phyloP scores from a whole-genome alignment of 371 early-diverging fungal genomes.

The Coemansia sp. region DNA sequence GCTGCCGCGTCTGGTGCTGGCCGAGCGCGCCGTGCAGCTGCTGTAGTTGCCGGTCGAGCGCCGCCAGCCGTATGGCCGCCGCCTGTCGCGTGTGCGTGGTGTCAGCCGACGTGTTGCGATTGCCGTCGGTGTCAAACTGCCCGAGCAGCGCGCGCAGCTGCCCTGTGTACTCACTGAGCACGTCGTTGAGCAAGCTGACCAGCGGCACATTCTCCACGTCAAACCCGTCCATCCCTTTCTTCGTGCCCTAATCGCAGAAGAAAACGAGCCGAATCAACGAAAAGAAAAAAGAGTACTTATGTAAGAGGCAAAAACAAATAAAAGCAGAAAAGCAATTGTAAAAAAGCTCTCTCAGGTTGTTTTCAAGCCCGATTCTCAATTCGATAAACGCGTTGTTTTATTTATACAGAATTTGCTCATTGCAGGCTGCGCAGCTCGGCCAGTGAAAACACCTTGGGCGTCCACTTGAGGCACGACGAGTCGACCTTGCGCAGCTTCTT shows the following conservation, averaged over 20 bases:
- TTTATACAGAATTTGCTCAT: background rate
- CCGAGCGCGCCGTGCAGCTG: slow-evolving; percentile 26
- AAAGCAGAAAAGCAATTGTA: background rate
- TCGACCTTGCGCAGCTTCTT: slow-evolving; percentile 77
- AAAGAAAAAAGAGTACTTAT: background rate
- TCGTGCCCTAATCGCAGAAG: background rate
- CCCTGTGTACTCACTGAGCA: slow-evolving; percentile 42
- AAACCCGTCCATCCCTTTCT: slow-evolving; percentile 27
- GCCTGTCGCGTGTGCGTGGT: slow-evolving; percentile 16
- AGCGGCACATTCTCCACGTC: slow-evolving; percentile 37
- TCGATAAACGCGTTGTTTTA: too few species aligned
- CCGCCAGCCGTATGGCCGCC: slow-evolving; percentile 11
- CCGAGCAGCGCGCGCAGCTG: slow-evolving; percentile 35
- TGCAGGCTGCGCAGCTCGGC: slow-evolving; percentile 70
- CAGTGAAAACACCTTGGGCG: slow-evolving; percentile 74
- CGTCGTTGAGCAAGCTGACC: slow-evolving; percentile 36
- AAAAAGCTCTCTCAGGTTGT: too few species aligned
- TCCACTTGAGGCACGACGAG: slow-evolving; percentile 74
- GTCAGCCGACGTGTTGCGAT: slow-evolving; percentile 19
- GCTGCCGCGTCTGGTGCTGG: slow-evolving; percentile 44
- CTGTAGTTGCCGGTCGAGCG: slow-evolving; percentile 34
- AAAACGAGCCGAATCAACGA: background rate
- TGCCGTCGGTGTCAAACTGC: slow-evolving; percentile 40
- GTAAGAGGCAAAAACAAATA: background rate
- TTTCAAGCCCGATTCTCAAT: too few species aligned